Evolutionary conservation across 176 grass and related monocot species (phyloP).

Genomic region (Coix lacrymajobi): DNA sequence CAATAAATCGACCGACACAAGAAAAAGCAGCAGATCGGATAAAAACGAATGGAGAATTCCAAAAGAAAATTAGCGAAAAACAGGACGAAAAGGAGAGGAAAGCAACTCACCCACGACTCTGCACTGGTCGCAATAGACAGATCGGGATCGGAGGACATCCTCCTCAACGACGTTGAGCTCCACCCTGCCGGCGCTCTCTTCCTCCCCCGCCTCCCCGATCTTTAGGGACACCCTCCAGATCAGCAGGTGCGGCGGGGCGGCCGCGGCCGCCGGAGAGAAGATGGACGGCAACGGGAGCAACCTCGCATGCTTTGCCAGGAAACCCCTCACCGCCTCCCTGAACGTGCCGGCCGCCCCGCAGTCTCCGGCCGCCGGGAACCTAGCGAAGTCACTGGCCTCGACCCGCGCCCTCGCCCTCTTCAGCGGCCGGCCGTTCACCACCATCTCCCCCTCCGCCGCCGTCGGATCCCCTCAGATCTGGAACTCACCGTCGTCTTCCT

Average conservation of each 20-base stretch:
- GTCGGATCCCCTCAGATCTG: constrained; percentile 50
- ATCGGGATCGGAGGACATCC: constrained; percentile 84
- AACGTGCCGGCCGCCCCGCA: constrained; percentile 60
- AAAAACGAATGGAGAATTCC: not conserved
- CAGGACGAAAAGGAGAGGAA: constrained; percentile 17
- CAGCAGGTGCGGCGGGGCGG: constrained; percentile 49
- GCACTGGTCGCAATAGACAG: constrained; percentile 96
- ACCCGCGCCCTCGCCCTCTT: constrained; percentile 74
- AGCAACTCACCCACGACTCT: constrained; percentile 86
- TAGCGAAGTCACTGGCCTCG: constrained; percentile 44
- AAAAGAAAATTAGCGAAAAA: not conserved
- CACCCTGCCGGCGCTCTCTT: constrained; percentile 33
- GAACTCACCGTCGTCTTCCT: constrained; percentile 11
- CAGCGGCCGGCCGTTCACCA: constrained; percentile 89
- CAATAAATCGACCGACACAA: not conserved
- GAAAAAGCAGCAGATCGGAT: not conserved
- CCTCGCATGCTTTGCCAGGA: constrained; percentile 64
- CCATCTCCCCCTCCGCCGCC: constrained; percentile 50
- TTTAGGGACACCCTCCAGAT: constrained; percentile 70
- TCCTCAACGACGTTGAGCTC: constrained; percentile 86
- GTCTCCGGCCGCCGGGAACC: constrained; percentile 37
- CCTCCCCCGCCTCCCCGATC: constrained; percentile 34
- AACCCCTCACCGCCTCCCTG: constrained; percentile 64
- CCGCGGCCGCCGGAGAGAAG: constrained; percentile 53
- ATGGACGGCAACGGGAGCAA: constrained; percentile 60